Evolutionary conservation across 495 filamentous ascomycete species (phyloP), one percentile per base, ranked within the genome.

Genomic region (Astrothelium macrocarpum): DNA sequence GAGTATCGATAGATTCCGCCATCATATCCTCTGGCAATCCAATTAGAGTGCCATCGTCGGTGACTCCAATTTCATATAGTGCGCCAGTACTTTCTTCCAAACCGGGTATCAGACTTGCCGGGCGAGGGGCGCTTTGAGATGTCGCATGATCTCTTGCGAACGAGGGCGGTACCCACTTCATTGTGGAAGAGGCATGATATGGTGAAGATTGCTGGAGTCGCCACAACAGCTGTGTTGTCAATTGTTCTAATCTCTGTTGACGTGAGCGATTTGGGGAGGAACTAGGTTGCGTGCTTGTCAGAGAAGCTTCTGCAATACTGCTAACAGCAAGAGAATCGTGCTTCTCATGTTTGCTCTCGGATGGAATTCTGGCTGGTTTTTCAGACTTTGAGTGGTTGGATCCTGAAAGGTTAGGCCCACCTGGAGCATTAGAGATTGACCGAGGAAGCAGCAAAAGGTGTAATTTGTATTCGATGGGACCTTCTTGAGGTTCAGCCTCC

Each of bases 161-260:
- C 60, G 84, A 77, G 0, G 90, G 90, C 11, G 94, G 71, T 14
- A 92, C 85, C 20, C 91, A 79, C 61, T 85, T 82, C 18, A 78
- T 82, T 1, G 84, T 83, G n/a, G 86, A 85, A 1, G 88, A 86
- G 1, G 84, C 83, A 76, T 96, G 93, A 74, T 94, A 87, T 3
- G 91, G 91, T 20, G 89, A 95, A 2, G 91, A 96, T 75, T 97
- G 94, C 75, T 97, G 92, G 59, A 98, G 76, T 46, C 94, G 83
- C 94, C 94, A 98, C 28, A 97, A 76, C 26, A 98, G 78, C 76
- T 98, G 94, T 0, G 94, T 98, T 0, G 93, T 97, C 65, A 98
- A 76, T 67, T 95, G 90, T 65, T 95, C 87, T 18, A 97, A 79
- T 32, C 94, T 82, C 66, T 91, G 85, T 74, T 96, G 90, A 32